phyloP scores from a whole-genome alignment of 805 yeast species.

The Komagataella pastoris region DNA sequence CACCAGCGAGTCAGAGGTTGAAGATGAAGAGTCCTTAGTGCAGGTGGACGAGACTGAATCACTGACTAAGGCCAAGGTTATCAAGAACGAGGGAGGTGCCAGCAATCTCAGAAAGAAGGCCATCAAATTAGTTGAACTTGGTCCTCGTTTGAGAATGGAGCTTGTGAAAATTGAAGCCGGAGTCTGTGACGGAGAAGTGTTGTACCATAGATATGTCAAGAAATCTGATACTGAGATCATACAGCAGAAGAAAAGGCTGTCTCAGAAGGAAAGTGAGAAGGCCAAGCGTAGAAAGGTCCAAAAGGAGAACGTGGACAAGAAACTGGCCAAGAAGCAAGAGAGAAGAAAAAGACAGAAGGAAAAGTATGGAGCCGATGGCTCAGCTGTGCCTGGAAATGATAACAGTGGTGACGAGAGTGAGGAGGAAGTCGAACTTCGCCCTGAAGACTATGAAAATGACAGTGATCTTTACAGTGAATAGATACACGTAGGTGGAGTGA shows the following conservation, averaged over 20 bases:
- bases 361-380: constrained; percentile 26
- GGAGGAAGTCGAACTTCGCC: constrained; percentile 10
- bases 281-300: constrained; percentile 67
- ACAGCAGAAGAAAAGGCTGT: constrained; percentile 27
- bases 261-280: constrained; percentile 47
- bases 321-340: constrained; percentile 59
- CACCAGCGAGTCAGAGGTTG: constrained; percentile 83
- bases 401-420: constrained; percentile 16
- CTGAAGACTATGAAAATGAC: constrained; percentile 33
- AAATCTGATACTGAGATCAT: constrained; percentile 48
- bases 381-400: constrained; percentile 11
- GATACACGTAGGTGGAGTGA: not conserved
- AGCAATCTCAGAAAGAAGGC: constrained; percentile 53
- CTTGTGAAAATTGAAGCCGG: constrained; percentile 88
- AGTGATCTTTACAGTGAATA: constrained; percentile 31
- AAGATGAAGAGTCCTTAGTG: constrained; percentile 68
- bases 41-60: constrained; percentile 27
- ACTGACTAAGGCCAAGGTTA: constrained; percentile 7
- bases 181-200: constrained; percentile 74
- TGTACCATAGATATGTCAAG: constrained; percentile 62
- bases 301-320: constrained; percentile 62
- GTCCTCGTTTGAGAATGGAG: constrained; percentile 73
- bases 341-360: constrained; percentile 42
- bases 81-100: constrained; percentile 7
- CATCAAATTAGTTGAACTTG: constrained; percentile 82